Percentiles rank a stretch among this genome's conserved stretches.
Evolutionary conservation across 2,329 filamentous ascomycete genomes (phyloP).

Genomic region (Chaetomium sp.): DNA sequence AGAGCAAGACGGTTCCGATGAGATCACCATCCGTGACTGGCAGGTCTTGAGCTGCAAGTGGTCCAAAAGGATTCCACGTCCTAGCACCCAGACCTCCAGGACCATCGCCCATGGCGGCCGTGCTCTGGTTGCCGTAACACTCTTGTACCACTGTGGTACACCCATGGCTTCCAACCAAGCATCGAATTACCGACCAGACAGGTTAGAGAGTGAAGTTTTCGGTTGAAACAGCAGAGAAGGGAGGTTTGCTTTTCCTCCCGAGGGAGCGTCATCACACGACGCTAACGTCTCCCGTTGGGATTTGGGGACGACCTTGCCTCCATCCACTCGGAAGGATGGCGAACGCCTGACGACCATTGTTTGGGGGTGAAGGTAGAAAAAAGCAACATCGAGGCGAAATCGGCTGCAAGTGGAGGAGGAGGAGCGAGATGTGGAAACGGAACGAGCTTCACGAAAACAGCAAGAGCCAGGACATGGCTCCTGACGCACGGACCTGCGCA

Average conservation of each 20-base stretch:
- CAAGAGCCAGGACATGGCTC: conserved; percentile 3
- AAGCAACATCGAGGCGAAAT: conserved; percentile 15
- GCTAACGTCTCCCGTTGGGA: background rate
- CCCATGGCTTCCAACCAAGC: conserved; percentile 1
- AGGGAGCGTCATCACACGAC: background rate
- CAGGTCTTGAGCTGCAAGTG: conserved; percentile 12
- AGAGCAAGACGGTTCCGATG: background rate
- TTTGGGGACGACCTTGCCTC: background rate
- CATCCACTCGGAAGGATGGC: background rate
- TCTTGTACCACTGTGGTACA: conserved; percentile 13
- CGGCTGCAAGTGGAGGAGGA: background rate
- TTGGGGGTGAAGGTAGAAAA: conserved; percentile 11
- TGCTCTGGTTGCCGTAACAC: conserved; percentile 6
- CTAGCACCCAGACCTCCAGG: conserved; percentile 2
- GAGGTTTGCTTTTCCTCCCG: conserved; percentile 3
- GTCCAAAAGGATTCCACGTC: background rate
- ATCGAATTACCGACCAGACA: background rate
- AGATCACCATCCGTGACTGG: conserved; percentile 1
- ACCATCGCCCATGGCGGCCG: conserved; percentile 3
- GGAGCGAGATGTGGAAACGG: background rate
- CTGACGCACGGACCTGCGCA: conserved; percentile 2
- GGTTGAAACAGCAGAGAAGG: background rate
- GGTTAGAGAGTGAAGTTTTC: background rate
- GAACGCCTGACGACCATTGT: background rate
- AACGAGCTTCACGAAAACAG: conserved; percentile 6